A percentile compares a stretch with the other conserved stretches of the same genome.
Conservation (phyloP, 345 rosid species). For the Brassica rapa region DNA sequence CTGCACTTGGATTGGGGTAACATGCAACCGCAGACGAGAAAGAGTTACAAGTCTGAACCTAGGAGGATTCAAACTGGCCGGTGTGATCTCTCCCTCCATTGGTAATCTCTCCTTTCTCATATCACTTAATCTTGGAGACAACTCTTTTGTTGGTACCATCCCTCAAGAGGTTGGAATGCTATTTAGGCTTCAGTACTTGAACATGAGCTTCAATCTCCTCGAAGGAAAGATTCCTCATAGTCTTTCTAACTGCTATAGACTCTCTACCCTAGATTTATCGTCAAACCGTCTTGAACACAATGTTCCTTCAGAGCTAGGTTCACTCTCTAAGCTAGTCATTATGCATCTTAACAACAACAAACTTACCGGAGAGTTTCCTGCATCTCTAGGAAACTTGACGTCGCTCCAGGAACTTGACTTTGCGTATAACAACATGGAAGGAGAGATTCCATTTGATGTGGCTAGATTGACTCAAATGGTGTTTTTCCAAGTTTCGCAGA, state of each 20-base stretch:
- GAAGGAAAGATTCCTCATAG: constrained; percentile 22
- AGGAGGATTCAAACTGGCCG: constrained; percentile 14
- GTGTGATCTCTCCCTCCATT: constrained; percentile 37
- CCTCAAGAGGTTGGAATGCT: constrained; percentile 33
- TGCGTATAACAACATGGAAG: constrained; percentile 26
- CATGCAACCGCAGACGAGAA: constrained; percentile 18
- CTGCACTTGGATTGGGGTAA: constrained; percentile 38
- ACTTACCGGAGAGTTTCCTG: constrained; percentile 23
- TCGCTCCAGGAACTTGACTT: constrained; percentile 27
- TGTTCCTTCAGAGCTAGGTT: constrained; percentile 31
- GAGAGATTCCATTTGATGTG: constrained; percentile 23
- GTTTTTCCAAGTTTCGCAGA: constrained; percentile 15
- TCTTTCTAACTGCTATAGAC: constrained; percentile 33
- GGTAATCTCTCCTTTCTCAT: constrained; percentile 47
- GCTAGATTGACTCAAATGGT: constrained; percentile 32
- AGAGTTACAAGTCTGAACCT: constrained; percentile 41
- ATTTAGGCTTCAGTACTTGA: constrained; percentile 29
- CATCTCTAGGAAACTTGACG: constrained; percentile 37
- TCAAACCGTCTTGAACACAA: constrained; percentile 10
- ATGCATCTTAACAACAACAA: background rate
- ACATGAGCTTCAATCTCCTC: constrained; percentile 34
- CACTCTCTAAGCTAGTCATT: constrained; percentile 18
- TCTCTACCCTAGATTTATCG: constrained; percentile 16
- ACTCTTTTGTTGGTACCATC: constrained; percentile 28
- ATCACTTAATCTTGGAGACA: constrained; percentile 28